Percentiles rank a stretch among this genome's conserved stretches.
phyloP scores from a whole-genome alignment of 2,329 filamentous ascomycete genomes.

The Monosporascus sp. region DNA sequence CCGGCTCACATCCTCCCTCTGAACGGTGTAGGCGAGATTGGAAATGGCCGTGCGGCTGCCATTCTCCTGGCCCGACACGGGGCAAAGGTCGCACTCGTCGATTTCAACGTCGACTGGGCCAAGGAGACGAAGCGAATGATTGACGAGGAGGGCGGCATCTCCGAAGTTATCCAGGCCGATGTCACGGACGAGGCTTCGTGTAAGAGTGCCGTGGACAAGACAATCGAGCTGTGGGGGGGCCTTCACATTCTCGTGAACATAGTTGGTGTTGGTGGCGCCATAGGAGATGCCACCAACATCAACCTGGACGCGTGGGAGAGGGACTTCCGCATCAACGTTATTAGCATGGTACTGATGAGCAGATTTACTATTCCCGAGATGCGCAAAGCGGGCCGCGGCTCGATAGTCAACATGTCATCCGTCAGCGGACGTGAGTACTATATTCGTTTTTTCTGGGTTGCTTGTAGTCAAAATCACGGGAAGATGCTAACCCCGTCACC shows the following conservation, averaged over 20 bases:
- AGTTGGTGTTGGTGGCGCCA: conserved; percentile 30
- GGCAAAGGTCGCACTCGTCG: conserved; percentile 20
- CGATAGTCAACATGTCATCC: conserved; percentile 32
- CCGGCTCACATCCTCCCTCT: too few species aligned
- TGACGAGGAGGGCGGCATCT: conserved; percentile 19
- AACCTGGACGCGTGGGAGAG: conserved; percentile 27
- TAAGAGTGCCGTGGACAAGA: conserved; percentile 14
- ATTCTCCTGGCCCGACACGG: conserved; percentile 25
- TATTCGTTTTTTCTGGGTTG: too few species aligned
- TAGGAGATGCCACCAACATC: conserved; percentile 24
- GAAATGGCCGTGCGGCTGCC: conserved; percentile 24
- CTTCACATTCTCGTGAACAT: conserved; percentile 25
- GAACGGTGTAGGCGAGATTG: conserved; percentile 17
- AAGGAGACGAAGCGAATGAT: conserved; percentile 26
- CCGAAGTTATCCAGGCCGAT: conserved; percentile 20
- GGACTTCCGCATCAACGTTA: conserved; percentile 29
- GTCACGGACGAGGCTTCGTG: conserved; percentile 20
- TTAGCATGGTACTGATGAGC: conserved; percentile 31
- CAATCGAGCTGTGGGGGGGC: conserved; percentile 17
- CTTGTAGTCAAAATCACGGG: too few species aligned
- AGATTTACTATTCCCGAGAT: conserved; percentile 28
- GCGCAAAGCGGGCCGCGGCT: conserved; percentile 26
- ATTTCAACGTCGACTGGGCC: conserved; percentile 19
- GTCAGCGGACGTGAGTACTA: conserved; percentile 20
- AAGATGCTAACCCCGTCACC: too few species aligned